A percentile compares a stretch with the other conserved stretches of the same genome.
Conservation (phyloP, 768 basidiomycete species). For the Royoungia palumana region DNA sequence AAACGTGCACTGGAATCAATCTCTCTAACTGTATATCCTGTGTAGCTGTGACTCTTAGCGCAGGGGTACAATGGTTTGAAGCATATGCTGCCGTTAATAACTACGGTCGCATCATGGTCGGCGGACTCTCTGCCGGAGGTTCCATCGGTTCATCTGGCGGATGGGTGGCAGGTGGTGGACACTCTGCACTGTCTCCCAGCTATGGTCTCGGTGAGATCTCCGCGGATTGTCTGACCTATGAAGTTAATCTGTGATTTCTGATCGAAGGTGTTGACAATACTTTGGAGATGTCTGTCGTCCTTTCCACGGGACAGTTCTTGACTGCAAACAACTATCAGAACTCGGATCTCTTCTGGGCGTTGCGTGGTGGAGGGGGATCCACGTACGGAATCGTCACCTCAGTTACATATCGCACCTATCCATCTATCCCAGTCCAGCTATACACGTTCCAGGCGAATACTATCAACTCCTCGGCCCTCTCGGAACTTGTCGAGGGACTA, state of each 20-base stretch:
- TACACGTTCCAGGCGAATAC: slow-evolving; percentile 30
- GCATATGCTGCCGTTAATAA: slow-evolving; percentile 39
- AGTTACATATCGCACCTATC: slow-evolving; percentile 44
- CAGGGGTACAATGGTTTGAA: slow-evolving; percentile 48
- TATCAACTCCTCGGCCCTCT: slow-evolving; percentile 25
- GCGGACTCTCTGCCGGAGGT: slow-evolving; percentile 37
- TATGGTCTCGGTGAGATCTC: slow-evolving; percentile 41
- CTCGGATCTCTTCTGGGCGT: slow-evolving; percentile 50
- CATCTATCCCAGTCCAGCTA: slow-evolving; percentile 31
- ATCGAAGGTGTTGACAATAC: slow-evolving; percentile 45
- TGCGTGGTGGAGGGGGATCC: slow-evolving; percentile 49
- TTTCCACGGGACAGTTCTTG: slow-evolving; percentile 38
- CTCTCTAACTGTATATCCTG: slow-evolving; percentile 16
- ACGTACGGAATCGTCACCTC: slow-evolving; percentile 47
- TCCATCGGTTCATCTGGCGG: slow-evolving; percentile 49
- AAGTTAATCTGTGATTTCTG: neutral
- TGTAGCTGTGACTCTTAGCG: slow-evolving; percentile 30
- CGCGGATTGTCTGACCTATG: neutral
- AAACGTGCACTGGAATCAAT: neutral
- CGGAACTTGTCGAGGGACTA: slow-evolving; percentile 33
- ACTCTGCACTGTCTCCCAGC: slow-evolving; percentile 38
- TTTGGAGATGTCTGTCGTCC: slow-evolving; percentile 44
- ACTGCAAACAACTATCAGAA: slow-evolving; percentile 40
- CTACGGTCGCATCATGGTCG: slow-evolving; percentile 40
- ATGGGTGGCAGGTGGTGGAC: slow-evolving; percentile 49